Evolutionary conservation across 768 basidiomycete species (phyloP).

Genomic region (Paxillus ammoniavirescens): DNA sequence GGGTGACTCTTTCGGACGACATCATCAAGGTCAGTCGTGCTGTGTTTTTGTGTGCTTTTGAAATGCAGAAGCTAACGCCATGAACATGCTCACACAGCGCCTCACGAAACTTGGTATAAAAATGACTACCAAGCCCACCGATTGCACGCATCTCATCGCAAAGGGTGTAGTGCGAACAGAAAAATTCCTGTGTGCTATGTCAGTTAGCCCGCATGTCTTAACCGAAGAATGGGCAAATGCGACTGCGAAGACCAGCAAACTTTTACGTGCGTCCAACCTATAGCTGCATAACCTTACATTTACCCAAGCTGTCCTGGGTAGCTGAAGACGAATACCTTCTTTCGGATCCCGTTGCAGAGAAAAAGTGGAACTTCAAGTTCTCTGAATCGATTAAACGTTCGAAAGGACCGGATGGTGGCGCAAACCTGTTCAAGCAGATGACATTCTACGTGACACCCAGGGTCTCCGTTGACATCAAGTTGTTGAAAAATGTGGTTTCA

Average conservation of each 20-base stretch:
- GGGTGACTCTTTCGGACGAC: constrained; percentile 54
- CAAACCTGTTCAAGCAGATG: constrained; percentile 57
- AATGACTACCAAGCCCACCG: constrained; percentile 53
- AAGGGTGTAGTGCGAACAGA: constrained; percentile 75
- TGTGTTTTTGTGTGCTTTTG: neutral
- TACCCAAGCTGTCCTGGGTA: constrained; percentile 25
- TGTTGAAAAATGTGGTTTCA: constrained; percentile 67
- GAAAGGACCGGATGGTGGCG: constrained; percentile 39
- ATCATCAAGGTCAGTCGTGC: constrained; percentile 51
- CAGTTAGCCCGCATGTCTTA: constrained; percentile 60
- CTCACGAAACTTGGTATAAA: constrained; percentile 66
- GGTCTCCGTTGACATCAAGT: constrained; percentile 53
- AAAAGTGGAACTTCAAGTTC: constrained; percentile 65
- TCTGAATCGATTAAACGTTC: constrained; percentile 59
- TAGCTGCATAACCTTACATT: neutral
- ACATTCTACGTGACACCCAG: constrained; percentile 76
- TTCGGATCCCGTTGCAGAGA: constrained; percentile 59
- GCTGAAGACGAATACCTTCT: constrained; percentile 64
- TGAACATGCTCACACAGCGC: constrained; percentile 36
- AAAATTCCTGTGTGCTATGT: constrained; percentile 81
- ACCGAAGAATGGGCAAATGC: constrained; percentile 66
- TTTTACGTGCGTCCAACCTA: constrained; percentile 56
- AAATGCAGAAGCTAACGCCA: neutral
- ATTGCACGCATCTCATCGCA: constrained; percentile 81
- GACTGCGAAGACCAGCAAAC: constrained; percentile 50